Base-by-base conservation (phyloP, 2,329 filamentous ascomycete genomes). In the Penicillium fuscoglaucum region DNA sequence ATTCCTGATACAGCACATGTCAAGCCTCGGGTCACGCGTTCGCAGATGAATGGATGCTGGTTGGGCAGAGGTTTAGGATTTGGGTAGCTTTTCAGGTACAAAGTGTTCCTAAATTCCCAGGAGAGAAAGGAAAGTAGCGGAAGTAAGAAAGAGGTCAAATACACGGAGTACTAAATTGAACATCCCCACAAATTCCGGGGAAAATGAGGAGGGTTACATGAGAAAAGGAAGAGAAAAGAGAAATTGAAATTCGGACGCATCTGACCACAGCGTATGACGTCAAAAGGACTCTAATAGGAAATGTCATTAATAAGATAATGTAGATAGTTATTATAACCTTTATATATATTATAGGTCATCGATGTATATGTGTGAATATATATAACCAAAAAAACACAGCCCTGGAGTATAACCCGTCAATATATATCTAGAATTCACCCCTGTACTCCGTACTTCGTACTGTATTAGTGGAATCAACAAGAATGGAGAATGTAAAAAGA, bases 11-110 rank as follows among this genome's bases (percentile, higher is more conserved):
- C 31, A 17, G 41, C 15, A 26, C 54, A 56, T 45, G 47, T 52
- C 39, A 45, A 37, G 54, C 17, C 37, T 40, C 24, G 17, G 6
- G 15, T 26, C 13, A 43, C 13, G 24, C 24, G 29, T 40, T 40
- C n/a, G 9, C 9, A 12, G 37, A 10, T 43, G 17, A 44, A 44
- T 41, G 46, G 31, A 28, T 35, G 35, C 13, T 29, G 19, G 54
- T 52, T 44, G 47, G 54, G 54, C 31, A 33, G 50, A 33, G 50
- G 19, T 35, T 53, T 28, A 13, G 29, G 24, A 19, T 39, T 57
- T 57, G 40, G 54, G 54, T 46, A 57, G 40, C 47, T 17, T 43
- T 51, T 51, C 19, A 56, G 54, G 47, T 56, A 56, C 24, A 8
- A 37, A 53, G 15, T 15, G 15, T 15, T 31, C 35, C 17, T 3